These are phyloP conservation scores for Suillus ampliporus DNA, from an alignment of 768 basidiomycete species.

Conservation along the genomic window DNA sequence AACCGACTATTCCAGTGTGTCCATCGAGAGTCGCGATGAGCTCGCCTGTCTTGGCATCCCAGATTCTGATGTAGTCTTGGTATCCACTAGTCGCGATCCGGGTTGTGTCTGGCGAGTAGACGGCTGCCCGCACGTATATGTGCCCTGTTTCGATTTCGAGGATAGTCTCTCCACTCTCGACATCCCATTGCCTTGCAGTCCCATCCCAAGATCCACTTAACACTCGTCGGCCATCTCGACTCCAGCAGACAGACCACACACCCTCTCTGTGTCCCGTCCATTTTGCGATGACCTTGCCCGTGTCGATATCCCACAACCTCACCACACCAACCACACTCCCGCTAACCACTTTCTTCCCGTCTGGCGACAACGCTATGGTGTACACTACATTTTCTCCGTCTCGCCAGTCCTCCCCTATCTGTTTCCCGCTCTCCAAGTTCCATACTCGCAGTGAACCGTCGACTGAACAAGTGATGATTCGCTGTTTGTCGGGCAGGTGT, in stretches of 20 bases:
- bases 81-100: constrained; percentile 4
- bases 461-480: neutral
- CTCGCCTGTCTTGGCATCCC: constrained; percentile 7
- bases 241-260: neutral
- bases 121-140: rapidly evolving
- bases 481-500: neutral
- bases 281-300: neutral
- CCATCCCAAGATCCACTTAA: neutral
- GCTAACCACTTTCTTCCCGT: constrained; percentile 1
- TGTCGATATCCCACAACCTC: neutral
- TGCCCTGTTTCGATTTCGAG: neutral
- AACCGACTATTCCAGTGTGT: neutral
- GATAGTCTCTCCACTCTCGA: neutral
- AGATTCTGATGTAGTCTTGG: neutral
- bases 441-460: neutral
- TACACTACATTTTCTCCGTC: neutral
- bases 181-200: neutral
- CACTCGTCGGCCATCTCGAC: neutral
- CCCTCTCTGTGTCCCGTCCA: neutral
- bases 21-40: neutral
- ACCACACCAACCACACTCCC: neutral
- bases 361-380: neutral
- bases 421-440: neutral
- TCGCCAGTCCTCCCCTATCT: neutral
- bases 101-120: constrained; percentile 9